Conservation (phyloP, 2,329 filamentous ascomycete species). For the Trichophyton simii region DNA sequence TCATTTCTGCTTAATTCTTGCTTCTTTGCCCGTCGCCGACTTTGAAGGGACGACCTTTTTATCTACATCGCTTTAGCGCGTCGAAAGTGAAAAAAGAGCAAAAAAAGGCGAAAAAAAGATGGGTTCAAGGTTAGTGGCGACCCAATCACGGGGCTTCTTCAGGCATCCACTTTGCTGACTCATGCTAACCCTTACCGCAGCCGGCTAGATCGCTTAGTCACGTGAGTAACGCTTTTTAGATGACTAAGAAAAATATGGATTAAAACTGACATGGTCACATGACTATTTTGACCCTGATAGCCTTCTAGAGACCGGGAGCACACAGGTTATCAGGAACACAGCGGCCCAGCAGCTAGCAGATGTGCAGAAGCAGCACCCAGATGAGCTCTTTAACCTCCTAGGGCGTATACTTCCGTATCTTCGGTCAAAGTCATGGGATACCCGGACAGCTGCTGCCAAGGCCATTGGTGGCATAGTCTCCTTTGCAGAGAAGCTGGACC, state of each 20-base stretch:
- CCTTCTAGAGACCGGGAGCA: slow-evolving; percentile 93
- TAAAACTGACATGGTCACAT: background rate
- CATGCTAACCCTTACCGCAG: slow-evolving; percentile 6
- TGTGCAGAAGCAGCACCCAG: slow-evolving; percentile 94
- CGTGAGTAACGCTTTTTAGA: slow-evolving; percentile 46
- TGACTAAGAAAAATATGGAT: background rate
- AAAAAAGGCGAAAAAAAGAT: slow-evolving; percentile 5
- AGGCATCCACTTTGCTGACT: background rate
- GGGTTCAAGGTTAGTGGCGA: slow-evolving; percentile 10
- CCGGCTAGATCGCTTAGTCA: slow-evolving; percentile 74
- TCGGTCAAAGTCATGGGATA: slow-evolving; percentile 93
- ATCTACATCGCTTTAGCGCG: background rate
- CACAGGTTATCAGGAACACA: slow-evolving; percentile 87
- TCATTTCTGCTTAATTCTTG: background rate
- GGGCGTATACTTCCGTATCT: slow-evolving; percentile 92
- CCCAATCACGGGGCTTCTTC: background rate
- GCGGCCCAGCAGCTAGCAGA: slow-evolving; percentile 94
- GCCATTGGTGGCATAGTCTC: slow-evolving; percentile 89
- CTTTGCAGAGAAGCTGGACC: slow-evolving; percentile 77
- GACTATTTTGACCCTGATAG: slow-evolving; percentile 35
- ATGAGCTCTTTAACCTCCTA: slow-evolving; percentile 91
- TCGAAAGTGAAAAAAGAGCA: background rate
- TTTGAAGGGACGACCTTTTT: background rate
- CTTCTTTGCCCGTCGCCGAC: background rate
- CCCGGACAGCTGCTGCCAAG: slow-evolving; percentile 80